Conservation (phyloP, 805 yeast species). For the Komagataella ulmi region DNA sequence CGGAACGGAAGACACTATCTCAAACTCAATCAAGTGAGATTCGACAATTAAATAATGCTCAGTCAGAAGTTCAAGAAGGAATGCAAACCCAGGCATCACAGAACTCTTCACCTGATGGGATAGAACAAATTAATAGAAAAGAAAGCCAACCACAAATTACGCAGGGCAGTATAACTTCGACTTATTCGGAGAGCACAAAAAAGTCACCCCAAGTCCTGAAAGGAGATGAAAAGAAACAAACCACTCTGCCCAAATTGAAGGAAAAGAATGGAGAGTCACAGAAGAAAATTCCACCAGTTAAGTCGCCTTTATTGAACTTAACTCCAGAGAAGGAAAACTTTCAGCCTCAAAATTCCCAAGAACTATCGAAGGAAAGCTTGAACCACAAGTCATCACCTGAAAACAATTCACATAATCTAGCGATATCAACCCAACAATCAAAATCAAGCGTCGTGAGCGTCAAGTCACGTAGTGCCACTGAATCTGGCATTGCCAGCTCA, state of each 20-base stretch:
- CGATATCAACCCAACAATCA: neutral
- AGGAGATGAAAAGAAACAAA: neutral
- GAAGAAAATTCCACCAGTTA: neutral
- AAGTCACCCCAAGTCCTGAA: neutral
- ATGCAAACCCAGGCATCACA: neutral
- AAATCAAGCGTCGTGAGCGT: neutral
- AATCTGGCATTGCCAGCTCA: neutral
- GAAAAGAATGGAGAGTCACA: neutral
- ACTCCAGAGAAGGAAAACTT: slow-evolving; percentile 6
- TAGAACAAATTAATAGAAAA: neutral
- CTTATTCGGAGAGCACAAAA: neutral
- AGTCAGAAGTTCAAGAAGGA: neutral
- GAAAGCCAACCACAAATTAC: neutral
- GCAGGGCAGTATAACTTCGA: neutral
- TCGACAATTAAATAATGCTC: neutral
- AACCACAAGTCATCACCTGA: neutral
- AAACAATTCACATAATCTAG: neutral
- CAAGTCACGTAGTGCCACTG: neutral
- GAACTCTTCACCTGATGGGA: neutral
- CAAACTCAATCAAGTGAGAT: neutral
- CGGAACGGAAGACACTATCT: neutral
- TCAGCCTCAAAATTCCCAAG: neutral
- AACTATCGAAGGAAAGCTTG: neutral
- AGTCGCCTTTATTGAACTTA: neutral
- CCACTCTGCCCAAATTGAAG: neutral